Evolutionary conservation across 495 filamentous ascomycete genomes (phyloP).

Genomic region (Penicillium lividum): DNA sequence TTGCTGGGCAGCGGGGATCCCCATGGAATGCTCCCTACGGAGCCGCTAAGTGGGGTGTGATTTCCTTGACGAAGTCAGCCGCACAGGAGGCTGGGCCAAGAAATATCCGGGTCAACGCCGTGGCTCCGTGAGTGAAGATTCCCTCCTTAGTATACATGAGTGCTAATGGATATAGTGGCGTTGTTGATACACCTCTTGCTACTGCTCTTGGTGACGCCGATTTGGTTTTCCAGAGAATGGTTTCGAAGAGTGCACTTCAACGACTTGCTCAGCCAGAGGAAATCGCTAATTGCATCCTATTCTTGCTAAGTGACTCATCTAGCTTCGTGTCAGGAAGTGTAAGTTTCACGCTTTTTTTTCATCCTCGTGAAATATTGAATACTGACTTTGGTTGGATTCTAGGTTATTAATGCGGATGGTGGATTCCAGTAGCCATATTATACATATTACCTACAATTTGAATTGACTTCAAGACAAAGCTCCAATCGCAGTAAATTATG

Average conservation of each 20-base stretch:
- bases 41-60: conserved; percentile 1
- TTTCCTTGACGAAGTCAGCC: conserved; percentile 3
- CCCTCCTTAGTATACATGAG: neutral
- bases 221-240: conserved; percentile 1
- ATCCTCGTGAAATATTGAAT: neutral
- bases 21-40: conserved; percentile 1
- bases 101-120: neutral
- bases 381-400: neutral
- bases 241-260: neutral
- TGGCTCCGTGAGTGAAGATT: neutral
- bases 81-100: neutral
- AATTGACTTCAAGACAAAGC: too few relatives aligned
- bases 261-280: neutral
- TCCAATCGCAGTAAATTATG: too few relatives aligned
- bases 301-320: neutral
- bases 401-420: neutral
- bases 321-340: conserved; percentile 2
- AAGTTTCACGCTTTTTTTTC: neutral
- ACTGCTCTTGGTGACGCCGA: neutral
- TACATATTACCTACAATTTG: neutral
- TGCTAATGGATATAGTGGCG: neutral
- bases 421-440: conserved; percentile 2
- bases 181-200: neutral
- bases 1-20: neutral
- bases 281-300: conserved; percentile 1